Percentiles rank a stretch among this genome's conserved stretches.
These are phyloP conservation scores for Emericellopsis terricola DNA, from an alignment of 495 filamentous ascomycete species.

Conservation along the genomic window DNA sequence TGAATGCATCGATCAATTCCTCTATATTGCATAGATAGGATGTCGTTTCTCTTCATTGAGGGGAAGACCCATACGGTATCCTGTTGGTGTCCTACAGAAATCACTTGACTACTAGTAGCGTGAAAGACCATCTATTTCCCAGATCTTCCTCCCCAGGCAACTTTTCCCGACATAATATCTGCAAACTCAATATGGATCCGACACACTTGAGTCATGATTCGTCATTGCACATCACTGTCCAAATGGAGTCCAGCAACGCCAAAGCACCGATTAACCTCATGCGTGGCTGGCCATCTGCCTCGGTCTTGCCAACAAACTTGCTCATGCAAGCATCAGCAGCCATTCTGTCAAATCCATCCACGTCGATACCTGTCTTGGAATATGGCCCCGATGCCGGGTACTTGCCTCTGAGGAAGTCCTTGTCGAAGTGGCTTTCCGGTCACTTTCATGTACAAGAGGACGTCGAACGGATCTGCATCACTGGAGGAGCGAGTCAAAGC, in stretches of 20 bases:
- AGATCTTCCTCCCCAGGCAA: too few relatives aligned
- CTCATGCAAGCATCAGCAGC: conserved; percentile 34
- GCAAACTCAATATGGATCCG: too few relatives aligned
- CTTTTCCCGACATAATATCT: too few relatives aligned
- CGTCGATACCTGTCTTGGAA: conserved; percentile 37
- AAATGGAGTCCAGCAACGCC: not conserved
- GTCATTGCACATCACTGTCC: too few relatives aligned
- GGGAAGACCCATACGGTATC: too few relatives aligned
- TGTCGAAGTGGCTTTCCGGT: conserved; percentile 49
- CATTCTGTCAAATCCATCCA: conserved; percentile 38
- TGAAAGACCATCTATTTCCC: too few relatives aligned
- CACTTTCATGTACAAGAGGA: conserved; percentile 34
- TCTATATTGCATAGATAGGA: too few relatives aligned
- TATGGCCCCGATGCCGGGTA: conserved; percentile 74
- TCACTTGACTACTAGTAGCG: too few relatives aligned
- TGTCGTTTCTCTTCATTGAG: too few relatives aligned
- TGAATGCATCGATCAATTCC: too few relatives aligned
- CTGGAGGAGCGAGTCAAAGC: conserved; percentile 62
- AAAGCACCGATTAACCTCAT: conserved; percentile 42
- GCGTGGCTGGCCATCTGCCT: conserved; percentile 52
- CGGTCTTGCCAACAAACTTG: conserved; percentile 44
- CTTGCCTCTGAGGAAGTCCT: conserved; percentile 36
- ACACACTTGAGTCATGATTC: too few relatives aligned
- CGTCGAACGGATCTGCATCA: conserved; percentile 52
- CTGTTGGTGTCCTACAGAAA: too few relatives aligned